Base-by-base conservation (phyloP, 139 green algal genomes). In the Medakamo hakoo region DNA sequence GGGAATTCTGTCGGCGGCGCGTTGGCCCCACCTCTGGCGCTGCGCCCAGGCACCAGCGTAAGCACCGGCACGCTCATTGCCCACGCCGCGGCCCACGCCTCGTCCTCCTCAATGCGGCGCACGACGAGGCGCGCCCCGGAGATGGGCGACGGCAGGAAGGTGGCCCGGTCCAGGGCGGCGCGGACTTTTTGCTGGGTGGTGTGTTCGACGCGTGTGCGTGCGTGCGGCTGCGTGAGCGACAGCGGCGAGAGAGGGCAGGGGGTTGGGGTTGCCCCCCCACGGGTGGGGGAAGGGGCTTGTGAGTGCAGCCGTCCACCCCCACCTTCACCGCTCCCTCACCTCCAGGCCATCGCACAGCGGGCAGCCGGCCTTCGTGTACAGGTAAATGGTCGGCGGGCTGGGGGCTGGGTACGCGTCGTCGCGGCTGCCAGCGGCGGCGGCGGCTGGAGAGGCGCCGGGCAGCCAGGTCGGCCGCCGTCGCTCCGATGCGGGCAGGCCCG, bases 281-380 rank as follows among this genome's bases (percentile, higher is more conserved):
- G n/a, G n/a, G n/a, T n/a, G n/a, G 16, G 16, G 16, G 16, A 52
- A 55, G n/a, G n/a, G 2, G 28, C 29, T 25, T 22, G 49, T 14
- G 28, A 58, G 27, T 24, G 32, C 58, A 60, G 28, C 20, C n/a
- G 14, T 25, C 19, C 3, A 19, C 30, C 9, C 0, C 30, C 26
- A 27, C 21, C 30, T 21, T 27, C n/a, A 49, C 24, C 19, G 25
- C 22, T 67, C 18, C 30, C 75, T 76, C 21, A 76, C 76, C 63
- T 80, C 74, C 1, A 85, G 60, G 0, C 71, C 68, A 21, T 80
- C 74, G 59, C 79, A 85, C 4, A 85, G 66, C 22, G 71, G 72
- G 60, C 79, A 85, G 0, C 74, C 77, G 4, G 70, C 63, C 56
- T 83, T 85, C 62, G 66, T 85, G 71, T 85, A 85, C 3, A 85